Evolutionary conservation across 306 rosid species (phyloP).

Genomic region (Fragaria vesca): DNA sequence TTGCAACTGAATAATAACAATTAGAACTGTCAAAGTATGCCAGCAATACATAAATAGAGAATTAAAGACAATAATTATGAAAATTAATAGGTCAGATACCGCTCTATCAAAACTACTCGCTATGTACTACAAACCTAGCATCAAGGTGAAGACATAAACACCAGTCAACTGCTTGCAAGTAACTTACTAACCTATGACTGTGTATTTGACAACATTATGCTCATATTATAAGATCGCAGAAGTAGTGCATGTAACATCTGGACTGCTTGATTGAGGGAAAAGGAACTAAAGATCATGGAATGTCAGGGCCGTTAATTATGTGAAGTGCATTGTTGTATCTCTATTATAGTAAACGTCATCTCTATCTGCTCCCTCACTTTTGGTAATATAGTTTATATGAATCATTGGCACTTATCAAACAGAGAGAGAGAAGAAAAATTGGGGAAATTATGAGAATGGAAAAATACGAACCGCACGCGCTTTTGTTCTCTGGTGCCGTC

Average conservation of each 20-base stretch:
- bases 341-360: too few relatives aligned
- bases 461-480: constrained; percentile 66
- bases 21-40: constrained; percentile 16
- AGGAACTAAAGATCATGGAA: background rate
- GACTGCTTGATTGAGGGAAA: background rate
- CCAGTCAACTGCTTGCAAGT: background rate
- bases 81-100: constrained; percentile 7
- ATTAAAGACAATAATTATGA: constrained; percentile 13
- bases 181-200: background rate
- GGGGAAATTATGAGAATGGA: too few relatives aligned
- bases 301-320: too few relatives aligned
- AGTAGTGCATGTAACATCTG: background rate
- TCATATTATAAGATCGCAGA: background rate
- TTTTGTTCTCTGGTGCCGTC: constrained; percentile 64
- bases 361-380: too few relatives aligned
- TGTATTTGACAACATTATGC: background rate
- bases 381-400: too few relatives aligned
- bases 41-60: background rate
- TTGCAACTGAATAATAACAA: constrained; percentile 55
- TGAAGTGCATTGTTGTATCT: too few relatives aligned
- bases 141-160: background rate
- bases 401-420: background rate
- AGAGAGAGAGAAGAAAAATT: background rate
- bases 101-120: constrained; percentile 8
- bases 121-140: constrained; percentile 13